Evolutionary conservation across 768 basidiomycete genomes (phyloP), one percentile per base, ranked within the genome.

Genomic region (Fibroporia radiculosa): DNA sequence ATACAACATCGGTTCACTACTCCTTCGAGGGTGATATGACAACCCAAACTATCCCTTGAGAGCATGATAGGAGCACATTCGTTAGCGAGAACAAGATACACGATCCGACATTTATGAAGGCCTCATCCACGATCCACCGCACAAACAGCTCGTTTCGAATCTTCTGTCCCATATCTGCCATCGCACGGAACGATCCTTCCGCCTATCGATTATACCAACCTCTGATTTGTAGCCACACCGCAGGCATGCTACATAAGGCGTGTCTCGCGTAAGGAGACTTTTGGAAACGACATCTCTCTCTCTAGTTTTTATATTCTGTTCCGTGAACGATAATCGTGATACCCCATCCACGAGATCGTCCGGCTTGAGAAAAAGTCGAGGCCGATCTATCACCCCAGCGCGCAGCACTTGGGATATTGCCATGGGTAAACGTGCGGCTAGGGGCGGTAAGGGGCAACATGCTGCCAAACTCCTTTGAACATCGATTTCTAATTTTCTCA

Each of bases 351-450:
- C 66, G n/a, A 89, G 72, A 50, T 89, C 83, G 8, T 60, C 65
- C 1, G 84, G 72, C 56, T 83, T 86, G 57, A 90, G 73, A 56
- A 88, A 89, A 27, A 89, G 65, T 7, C 69, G 71, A 1, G 84
- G 65, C 54, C 82, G 84, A 62, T 82, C 71, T 29, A 88, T 60
- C n/a, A 75, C 64, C 0, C 68, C 48, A 0, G 78, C 70, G 18
- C 65, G 58, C 3, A 68, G 65, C 22, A 90, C 62, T 33, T 66
- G 70, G 28, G 65, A 61, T 20, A 80, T 62, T 32, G 70, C 57
- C 47, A 65, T 70, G 44, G 60, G 66, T 25, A 84, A 56, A 35
- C 66, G 53, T 2, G 61, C 55, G 37, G 66, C 54, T 60, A 82
- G 73, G 3, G 67, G 52, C 3, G 66, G 62, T 13, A 70, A 67